phyloP scores from a whole-genome alignment of 1,284 basidiomycete genomes.

The Ganoderma meredithae region DNA sequence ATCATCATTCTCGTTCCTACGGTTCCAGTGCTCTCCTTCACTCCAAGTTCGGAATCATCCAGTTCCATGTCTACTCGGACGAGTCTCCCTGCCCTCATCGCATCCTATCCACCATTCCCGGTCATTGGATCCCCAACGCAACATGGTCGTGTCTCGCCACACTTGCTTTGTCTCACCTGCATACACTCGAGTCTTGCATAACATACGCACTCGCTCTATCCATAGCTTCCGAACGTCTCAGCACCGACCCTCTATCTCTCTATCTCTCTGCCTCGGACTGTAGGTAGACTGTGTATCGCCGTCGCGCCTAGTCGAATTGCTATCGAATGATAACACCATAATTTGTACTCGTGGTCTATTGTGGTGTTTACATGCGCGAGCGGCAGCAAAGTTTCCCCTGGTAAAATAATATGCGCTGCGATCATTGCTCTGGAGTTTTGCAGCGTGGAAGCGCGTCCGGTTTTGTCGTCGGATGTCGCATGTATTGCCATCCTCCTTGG shows the following conservation, averaged over 20 bases:
- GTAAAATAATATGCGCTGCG: no score
- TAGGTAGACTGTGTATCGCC: constrained; percentile 29
- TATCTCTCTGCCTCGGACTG: constrained; percentile 15
- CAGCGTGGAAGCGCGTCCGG: no score
- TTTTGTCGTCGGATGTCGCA: no score
- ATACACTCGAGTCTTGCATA: constrained; percentile 20
- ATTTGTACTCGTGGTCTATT: constrained; percentile 9
- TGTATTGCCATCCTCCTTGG: no score
- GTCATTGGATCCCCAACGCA: constrained; percentile 4
- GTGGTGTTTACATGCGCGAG: background rate
- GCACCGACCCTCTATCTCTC: background rate
- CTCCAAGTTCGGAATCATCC: background rate
- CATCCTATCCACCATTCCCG: background rate
- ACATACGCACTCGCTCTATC: constrained; percentile 25
- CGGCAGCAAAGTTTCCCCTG: no score
- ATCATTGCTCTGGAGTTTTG: no score
- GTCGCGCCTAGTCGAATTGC: constrained; percentile 28
- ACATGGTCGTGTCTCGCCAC: constrained; percentile 24
- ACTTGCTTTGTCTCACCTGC: constrained; percentile 29
- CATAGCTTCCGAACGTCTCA: constrained; percentile 18
- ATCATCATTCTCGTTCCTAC: background rate
- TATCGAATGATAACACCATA: constrained; percentile 26
- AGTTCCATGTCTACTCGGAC: background rate
- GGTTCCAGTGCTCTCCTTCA: background rate
- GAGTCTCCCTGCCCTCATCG: background rate